These are phyloP conservation scores for Leptodermis oblonga DNA, from an alignment of 257 asterid species.

Conservation along the genomic window DNA sequence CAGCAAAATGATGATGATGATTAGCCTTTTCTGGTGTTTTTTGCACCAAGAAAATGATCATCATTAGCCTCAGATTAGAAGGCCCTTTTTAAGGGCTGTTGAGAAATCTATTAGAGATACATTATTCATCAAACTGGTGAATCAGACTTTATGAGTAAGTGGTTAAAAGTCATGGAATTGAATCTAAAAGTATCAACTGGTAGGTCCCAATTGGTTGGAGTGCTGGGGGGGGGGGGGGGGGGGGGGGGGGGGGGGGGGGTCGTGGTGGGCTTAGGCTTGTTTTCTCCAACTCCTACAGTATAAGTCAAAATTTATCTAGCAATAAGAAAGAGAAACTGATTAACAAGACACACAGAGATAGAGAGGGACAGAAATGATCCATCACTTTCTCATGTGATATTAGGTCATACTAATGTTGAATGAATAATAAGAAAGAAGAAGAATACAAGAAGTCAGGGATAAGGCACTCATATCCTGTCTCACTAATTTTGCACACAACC, in stretches of 20 bases:
- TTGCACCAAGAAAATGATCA: not conserved
- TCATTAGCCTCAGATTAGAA: not conserved
- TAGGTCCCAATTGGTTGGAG: slow-evolving; percentile 56
- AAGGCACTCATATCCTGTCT: no score
- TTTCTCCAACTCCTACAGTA: slow-evolving; percentile 36
- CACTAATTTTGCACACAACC: no score
- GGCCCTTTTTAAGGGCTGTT: not conserved
- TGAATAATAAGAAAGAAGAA: no score
- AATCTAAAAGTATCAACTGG: slow-evolving; percentile 36
- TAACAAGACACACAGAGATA: not conserved
- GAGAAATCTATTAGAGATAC: slow-evolving; percentile 26
- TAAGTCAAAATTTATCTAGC: slow-evolving; percentile 11
- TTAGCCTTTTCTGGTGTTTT: not conserved
- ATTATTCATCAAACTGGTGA: slow-evolving; percentile 22
- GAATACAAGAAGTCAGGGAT: no score
- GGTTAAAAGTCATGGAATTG: slow-evolving; percentile 31
- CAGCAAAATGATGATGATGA: slow-evolving; percentile 9
- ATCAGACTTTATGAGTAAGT: slow-evolving; percentile 24
- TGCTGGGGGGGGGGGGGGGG: slow-evolving; percentile 27
- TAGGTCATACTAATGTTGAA: no score
- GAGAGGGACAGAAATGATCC: slow-evolving; percentile 39
- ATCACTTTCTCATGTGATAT: slow-evolving; percentile 57
- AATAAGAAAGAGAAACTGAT: slow-evolving; percentile 2
- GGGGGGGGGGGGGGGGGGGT: slow-evolving; percentile 27
- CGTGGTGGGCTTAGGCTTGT: slow-evolving; percentile 32